Conservation (phyloP, 805 yeast genomes). For the Ogataea polymorpha region DNA sequence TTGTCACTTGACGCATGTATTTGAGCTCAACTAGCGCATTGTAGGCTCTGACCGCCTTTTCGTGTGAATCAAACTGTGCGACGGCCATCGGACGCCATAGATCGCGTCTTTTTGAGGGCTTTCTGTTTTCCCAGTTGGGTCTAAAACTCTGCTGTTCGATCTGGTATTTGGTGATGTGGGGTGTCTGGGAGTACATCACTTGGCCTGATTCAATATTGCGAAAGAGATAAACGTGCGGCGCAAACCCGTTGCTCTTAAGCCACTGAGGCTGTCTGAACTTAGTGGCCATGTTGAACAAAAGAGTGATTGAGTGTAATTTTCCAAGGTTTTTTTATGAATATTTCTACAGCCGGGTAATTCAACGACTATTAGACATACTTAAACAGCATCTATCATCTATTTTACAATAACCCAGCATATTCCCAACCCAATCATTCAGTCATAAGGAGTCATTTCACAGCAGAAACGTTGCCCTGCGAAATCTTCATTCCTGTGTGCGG, state of each 20-base stretch:
- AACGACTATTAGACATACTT: background rate
- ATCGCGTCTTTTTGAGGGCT: conserved; percentile 78
- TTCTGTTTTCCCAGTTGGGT: conserved; percentile 87
- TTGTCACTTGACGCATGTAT: conserved; percentile 64
- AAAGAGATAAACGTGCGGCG: conserved; percentile 81
- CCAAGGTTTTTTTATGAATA: conserved; percentile 1
- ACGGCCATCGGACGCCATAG: conserved; percentile 91
- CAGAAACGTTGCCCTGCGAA: conserved; percentile 8
- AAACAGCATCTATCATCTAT: conserved; percentile 4
- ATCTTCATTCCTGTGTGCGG: conserved; percentile 59
- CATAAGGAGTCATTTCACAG: conserved; percentile 12
- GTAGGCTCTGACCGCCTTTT: conserved; percentile 68
- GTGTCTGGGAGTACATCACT: conserved; percentile 83
- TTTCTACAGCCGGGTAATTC: conserved; percentile 6
- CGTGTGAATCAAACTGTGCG: conserved; percentile 59
- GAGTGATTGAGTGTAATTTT: background rate
- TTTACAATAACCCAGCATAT: conserved; percentile 5
- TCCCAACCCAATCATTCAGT: conserved; percentile 8
- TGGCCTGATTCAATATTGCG: conserved; percentile 87
- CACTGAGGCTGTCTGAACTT: conserved; percentile 55
- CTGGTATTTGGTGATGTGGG: conserved; percentile 53
- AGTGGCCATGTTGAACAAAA: conserved; percentile 27
- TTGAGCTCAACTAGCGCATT: conserved; percentile 72
- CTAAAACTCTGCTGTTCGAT: conserved; percentile 69
- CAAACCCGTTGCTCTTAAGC: conserved; percentile 59